These are phyloP conservation scores for Pythium sukuiense DNA, from an alignment of 352 stramenopile genomes.

Conservation along the genomic window DNA sequence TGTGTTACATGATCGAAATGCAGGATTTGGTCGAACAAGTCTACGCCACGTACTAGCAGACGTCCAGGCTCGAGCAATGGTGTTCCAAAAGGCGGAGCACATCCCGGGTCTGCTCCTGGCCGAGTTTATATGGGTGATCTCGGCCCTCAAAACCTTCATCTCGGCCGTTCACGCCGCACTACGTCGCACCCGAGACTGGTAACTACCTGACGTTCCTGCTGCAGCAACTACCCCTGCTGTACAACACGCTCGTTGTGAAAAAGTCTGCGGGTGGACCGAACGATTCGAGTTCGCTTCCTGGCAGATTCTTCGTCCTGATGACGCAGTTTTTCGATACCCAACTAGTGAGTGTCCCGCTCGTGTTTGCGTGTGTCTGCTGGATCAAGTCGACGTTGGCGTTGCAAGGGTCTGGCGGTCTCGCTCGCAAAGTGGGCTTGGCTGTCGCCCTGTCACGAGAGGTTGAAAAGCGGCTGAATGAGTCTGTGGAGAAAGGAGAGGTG, in stretches of 20 bases:
- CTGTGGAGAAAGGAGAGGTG: not conserved
- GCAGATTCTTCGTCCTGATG: not conserved
- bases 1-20: conserved; percentile 14
- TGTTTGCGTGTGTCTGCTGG: conserved; percentile 21
- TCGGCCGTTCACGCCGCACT: conserved; percentile 11
- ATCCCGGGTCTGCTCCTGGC: conserved; percentile 6
- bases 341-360: not conserved
- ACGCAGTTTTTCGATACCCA: not conserved
- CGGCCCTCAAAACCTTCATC: conserved; percentile 5
- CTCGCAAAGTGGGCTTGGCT: not conserved
- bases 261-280: not conserved
- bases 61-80: not conserved
- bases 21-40: conserved; percentile 12
- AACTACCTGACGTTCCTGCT: conserved; percentile 12
- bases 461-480: not conserved
- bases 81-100: not conserved
- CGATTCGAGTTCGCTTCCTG: no score
- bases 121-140: conserved; percentile 8
- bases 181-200: not conserved
- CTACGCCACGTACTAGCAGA: conserved; percentile 5
- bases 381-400: conserved; percentile 4
- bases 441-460: not conserved
- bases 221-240: conserved; percentile 15
- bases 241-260: conserved; percentile 9
- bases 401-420: not conserved